These are phyloP conservation scores for Yarrowia sp. DNA, from an alignment of 805 yeast species.

Conservation along the genomic window DNA sequence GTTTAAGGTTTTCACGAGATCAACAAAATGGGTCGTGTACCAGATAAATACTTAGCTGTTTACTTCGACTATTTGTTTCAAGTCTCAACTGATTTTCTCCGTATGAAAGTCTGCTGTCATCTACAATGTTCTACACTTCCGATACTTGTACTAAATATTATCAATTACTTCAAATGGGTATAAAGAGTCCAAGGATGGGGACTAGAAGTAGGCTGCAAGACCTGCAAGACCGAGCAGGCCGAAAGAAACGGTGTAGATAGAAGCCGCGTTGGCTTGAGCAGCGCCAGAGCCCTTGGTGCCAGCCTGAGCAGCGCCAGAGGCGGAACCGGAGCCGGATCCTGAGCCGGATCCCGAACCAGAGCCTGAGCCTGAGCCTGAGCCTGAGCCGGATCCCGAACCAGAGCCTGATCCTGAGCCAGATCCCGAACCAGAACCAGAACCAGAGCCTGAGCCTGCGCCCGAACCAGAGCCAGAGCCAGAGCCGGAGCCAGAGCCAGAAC, in stretches of 20 bases:
- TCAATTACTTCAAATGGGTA: too few relatives aligned
- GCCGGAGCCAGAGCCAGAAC: not conserved
- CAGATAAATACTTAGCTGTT: too few relatives aligned
- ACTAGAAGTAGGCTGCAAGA: not conserved
- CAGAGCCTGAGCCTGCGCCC: not conserved
- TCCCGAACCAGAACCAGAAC: slow-evolving; percentile 1
- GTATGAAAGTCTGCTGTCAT: too few relatives aligned
- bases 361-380: not conserved
- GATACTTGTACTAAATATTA: too few relatives aligned
- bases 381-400: not conserved
- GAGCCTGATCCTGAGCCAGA: not conserved
- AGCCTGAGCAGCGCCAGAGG: not conserved
- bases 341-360: not conserved
- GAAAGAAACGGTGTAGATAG: not conserved
- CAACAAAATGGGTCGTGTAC: too few relatives aligned
- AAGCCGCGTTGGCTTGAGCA: slow-evolving; percentile 5
- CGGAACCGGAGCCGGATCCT: not conserved
- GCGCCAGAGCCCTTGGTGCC: not conserved
- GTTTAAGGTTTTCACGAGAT: too few relatives aligned
- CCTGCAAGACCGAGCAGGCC: not conserved
- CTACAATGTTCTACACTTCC: too few relatives aligned
- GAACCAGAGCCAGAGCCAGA: not conserved
- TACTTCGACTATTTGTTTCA: too few relatives aligned
- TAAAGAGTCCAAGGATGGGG: too few relatives aligned
- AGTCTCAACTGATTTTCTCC: too few relatives aligned